Conservation (phyloP, 2,329 filamentous ascomycete species). For the Penicillium sp. region DNA sequence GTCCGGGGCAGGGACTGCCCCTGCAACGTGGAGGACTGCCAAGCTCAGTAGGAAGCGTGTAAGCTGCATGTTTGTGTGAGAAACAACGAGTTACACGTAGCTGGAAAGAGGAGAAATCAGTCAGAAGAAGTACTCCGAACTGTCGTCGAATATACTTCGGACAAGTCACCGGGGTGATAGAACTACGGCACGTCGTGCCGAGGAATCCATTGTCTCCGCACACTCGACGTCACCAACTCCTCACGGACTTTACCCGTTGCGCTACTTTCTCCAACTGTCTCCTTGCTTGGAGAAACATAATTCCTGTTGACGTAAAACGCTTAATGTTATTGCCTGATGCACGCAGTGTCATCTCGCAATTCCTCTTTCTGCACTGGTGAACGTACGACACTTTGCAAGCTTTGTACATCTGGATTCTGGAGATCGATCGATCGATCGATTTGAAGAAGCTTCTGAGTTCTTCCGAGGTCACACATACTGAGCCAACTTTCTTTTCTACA, state of each 20-base stretch:
- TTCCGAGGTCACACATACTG: neutral
- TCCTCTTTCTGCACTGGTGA: neutral
- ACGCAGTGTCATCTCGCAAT: neutral
- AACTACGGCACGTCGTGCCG: too few species aligned
- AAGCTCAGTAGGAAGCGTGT: neutral
- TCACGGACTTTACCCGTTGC: too few species aligned
- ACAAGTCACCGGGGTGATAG: too few species aligned
- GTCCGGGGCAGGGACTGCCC: constrained; percentile 15
- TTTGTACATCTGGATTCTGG: constrained; percentile 1
- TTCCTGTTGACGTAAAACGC: too few species aligned
- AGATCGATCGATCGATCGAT: too few species aligned
- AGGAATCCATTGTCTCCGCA: neutral
- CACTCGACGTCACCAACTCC: constrained; percentile 1
- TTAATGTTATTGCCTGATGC: too few species aligned
- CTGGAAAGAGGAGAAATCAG: neutral
- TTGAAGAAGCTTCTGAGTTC: neutral
- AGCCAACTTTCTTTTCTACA: neutral
- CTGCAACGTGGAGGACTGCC: constrained; percentile 1
- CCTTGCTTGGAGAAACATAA: too few species aligned
- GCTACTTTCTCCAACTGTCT: neutral
- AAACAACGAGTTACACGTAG: neutral
- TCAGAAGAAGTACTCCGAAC: neutral
- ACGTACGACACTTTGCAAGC: neutral
- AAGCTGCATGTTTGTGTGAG: neutral
- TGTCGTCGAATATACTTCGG: neutral